A percentile compares a stretch with the other conserved stretches of the same genome.
Conservation (phyloP, 176 grass and related monocot species). For the barley (Hordeum vulgare) region DNA sequence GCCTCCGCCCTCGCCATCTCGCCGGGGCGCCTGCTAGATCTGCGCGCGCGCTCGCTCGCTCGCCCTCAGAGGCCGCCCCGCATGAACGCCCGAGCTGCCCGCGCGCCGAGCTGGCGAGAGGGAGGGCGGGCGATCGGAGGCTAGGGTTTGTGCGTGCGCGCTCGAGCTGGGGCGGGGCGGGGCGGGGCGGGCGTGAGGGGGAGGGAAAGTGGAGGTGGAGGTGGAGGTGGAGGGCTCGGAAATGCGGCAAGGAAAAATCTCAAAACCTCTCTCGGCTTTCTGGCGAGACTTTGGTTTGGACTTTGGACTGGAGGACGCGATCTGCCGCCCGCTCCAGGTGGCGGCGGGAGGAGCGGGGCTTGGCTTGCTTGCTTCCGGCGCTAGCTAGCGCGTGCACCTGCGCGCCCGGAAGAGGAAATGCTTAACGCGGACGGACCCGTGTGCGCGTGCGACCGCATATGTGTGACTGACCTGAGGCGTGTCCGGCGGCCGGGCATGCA, state of each 20-base stretch:
- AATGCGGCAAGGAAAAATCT: neutral
- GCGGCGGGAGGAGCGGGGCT: too few relatives aligned
- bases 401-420: too few relatives aligned
- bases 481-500: too few relatives aligned
- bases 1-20: slow-evolving; percentile 62
- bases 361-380: too few relatives aligned
- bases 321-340: neutral
- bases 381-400: too few relatives aligned
- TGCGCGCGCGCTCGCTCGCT: neutral
- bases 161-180: neutral
- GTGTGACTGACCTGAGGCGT: too few relatives aligned
- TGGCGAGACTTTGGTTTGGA: neutral
- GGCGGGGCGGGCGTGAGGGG: too few relatives aligned
- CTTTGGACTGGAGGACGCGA: slow-evolving; percentile 1
- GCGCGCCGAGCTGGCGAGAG: neutral
- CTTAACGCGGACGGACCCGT: too few relatives aligned
- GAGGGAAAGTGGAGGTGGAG: neutral
- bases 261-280: neutral
- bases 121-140: neutral
- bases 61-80: slow-evolving; percentile 4
- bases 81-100: neutral
- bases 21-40: neutral
- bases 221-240: neutral
- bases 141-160: slow-evolving; percentile 31
- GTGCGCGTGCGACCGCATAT: too few relatives aligned